Percentiles rank a stretch among this genome's conserved stretches.
Evolutionary conservation across 129 eudicot genomes (phyloP).

Genomic region (Flaveria bidentis): DNA sequence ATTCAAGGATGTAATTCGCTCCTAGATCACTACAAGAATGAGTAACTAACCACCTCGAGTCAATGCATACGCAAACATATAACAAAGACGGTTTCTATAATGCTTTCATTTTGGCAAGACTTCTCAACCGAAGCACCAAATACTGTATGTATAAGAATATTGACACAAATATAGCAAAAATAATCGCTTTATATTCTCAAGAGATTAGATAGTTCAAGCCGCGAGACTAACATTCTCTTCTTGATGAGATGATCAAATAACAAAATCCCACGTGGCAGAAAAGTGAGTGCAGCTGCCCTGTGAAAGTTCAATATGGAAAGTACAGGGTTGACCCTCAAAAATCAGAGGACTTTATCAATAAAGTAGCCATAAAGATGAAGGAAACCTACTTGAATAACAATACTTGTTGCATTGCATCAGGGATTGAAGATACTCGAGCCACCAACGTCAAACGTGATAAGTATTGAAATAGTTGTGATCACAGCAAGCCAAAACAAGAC

Average conservation of each 20-base stretch:
- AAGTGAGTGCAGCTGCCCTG: conserved; percentile 17
- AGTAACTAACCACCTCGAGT: neutral
- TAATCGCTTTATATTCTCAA: conserved; percentile 25
- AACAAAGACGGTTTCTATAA: conserved; percentile 21
- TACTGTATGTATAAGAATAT: conserved; percentile 22
- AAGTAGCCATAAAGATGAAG: conserved; percentile 16
- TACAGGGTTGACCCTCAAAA: neutral
- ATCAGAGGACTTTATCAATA: neutral
- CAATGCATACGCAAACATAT: neutral
- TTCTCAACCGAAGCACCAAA: conserved; percentile 15
- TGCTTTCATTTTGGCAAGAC: conserved; percentile 19
- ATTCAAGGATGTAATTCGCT: neutral
- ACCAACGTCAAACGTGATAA: conserved; percentile 59
- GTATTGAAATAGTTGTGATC: conserved; percentile 61
- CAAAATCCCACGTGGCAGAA: conserved; percentile 3
- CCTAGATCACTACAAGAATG: neutral
- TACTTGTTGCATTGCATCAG: conserved; percentile 34
- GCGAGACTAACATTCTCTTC: conserved; percentile 32
- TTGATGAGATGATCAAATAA: conserved; percentile 11
- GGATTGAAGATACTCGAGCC: conserved; percentile 72
- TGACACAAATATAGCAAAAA: conserved; percentile 29
- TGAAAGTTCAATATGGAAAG: neutral
- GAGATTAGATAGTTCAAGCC: conserved; percentile 31
- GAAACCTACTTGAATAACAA: conserved; percentile 19
- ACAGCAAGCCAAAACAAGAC: conserved; percentile 75